These are phyloP conservation scores for Rhodamnia rubescens DNA, from an alignment of 345 rosid species.

Conservation along the genomic window DNA sequence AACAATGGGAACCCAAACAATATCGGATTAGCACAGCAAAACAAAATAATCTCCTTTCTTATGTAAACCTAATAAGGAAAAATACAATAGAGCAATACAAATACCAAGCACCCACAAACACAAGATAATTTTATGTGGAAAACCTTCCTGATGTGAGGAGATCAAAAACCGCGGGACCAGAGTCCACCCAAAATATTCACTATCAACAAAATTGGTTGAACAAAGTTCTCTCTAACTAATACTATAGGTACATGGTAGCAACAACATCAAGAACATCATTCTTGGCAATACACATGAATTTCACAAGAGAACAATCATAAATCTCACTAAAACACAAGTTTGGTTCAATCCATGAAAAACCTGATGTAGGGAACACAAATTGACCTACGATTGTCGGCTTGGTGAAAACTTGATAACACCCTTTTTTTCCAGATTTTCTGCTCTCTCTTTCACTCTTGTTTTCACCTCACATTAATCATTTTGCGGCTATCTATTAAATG, in stretches of 20 bases:
- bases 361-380: too few species aligned
- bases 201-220: background rate
- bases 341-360: too few species aligned
- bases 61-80: background rate
- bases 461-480: too few species aligned
- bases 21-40: background rate
- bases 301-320: too few species aligned
- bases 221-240: background rate
- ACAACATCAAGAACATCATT: too few species aligned
- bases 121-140: background rate
- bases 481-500: too few species aligned
- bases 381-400: too few species aligned
- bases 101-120: background rate
- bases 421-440: too few species aligned
- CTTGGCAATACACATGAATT: too few species aligned
- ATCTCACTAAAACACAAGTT: too few species aligned
- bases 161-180: background rate
- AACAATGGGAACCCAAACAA: background rate
- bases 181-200: background rate
- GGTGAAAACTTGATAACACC: too few species aligned
- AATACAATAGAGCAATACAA: background rate
- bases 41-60: background rate
- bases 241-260: background rate
- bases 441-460: too few species aligned
- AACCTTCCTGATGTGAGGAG: background rate